A percentile compares a stretch with the other conserved stretches of the same genome.
Evolutionary conservation across 495 filamentous ascomycete genomes (phyloP).

Genomic region (Mytilinidion resinicola): DNA sequence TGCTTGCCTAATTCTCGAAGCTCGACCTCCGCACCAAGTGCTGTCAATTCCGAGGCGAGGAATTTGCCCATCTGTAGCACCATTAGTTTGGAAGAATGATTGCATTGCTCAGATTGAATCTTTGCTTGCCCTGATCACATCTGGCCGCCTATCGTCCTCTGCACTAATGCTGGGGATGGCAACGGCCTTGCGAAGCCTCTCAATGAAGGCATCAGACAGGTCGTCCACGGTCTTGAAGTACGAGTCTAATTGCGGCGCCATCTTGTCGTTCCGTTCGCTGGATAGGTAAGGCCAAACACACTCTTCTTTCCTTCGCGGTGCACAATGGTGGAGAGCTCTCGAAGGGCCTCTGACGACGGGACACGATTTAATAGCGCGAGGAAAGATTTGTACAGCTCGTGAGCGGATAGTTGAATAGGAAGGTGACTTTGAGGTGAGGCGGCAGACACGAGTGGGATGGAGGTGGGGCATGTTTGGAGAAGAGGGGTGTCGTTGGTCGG

Average conservation of each 20-base stretch:
- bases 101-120: too few relatives aligned
- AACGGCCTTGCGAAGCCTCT: conserved; percentile 84
- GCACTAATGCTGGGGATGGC: conserved; percentile 94
- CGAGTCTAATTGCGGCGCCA: conserved; percentile 38
- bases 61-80: conserved; percentile 76
- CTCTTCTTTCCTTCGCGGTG: not conserved
- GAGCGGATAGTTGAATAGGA: not conserved
- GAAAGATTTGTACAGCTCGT: not conserved
- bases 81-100: not conserved
- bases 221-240: conserved; percentile 59
- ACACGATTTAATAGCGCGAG: not conserved
- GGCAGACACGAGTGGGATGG: not conserved
- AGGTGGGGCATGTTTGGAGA: not conserved
- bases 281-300: conserved; percentile 36
- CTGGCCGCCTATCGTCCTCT: conserved; percentile 75
- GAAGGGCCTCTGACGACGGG: not conserved
- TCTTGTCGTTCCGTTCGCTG: conserved; percentile 26
- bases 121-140: conserved; percentile 65
- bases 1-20: conserved; percentile 81
- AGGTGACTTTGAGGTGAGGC: not conserved
- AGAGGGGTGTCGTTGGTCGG: not conserved
- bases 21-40: conserved; percentile 80
- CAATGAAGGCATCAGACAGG: conserved; percentile 76
- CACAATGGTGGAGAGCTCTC: not conserved
- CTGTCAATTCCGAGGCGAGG: conserved; percentile 71